Percentiles rank a stretch among this genome's conserved stretches.
phyloP scores from a whole-genome alignment of 2,329 filamentous ascomycete species.

The Onygenales sp. region DNA sequence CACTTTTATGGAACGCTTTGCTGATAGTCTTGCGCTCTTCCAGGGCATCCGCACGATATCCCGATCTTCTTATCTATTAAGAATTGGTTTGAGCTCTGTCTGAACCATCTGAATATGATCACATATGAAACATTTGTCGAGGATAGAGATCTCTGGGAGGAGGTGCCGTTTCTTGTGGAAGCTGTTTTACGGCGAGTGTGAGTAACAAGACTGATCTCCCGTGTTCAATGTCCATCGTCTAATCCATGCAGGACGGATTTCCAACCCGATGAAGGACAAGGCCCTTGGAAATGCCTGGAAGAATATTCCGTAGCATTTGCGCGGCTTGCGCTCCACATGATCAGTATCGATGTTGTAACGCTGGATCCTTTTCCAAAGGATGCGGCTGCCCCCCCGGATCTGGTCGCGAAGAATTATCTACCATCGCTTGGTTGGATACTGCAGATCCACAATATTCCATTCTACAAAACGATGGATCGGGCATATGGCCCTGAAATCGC shows the following conservation, averaged over 20 bases:
- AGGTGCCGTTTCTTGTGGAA: conserved; percentile 32
- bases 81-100: conserved; percentile 34
- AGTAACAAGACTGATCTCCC: conserved; percentile 4
- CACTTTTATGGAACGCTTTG: background rate
- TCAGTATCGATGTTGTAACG: conserved; percentile 29
- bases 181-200: conserved; percentile 31
- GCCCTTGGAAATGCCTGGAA: conserved; percentile 25
- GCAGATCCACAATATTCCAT: conserved; percentile 25
- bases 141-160: conserved; percentile 37
- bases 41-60: conserved; percentile 23
- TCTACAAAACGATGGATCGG: conserved; percentile 26
- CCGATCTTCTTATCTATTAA: conserved; percentile 27
- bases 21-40: background rate
- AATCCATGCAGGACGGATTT: conserved; percentile 19
- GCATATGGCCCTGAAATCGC: conserved; percentile 19
- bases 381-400: conserved; percentile 19
- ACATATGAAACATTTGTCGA: conserved; percentile 26
- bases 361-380: conserved; percentile 22
- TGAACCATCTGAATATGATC: conserved; percentile 23
- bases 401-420: conserved; percentile 26
- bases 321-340: conserved; percentile 31
- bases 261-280: conserved; percentile 21
- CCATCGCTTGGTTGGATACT: conserved; percentile 26
- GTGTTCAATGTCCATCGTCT: background rate
- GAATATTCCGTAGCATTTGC: conserved; percentile 33